These are phyloP conservation scores for Cyphellophora europaea DNA, from an alignment of 2,329 filamentous ascomycete genomes.

Conservation along the genomic window DNA sequence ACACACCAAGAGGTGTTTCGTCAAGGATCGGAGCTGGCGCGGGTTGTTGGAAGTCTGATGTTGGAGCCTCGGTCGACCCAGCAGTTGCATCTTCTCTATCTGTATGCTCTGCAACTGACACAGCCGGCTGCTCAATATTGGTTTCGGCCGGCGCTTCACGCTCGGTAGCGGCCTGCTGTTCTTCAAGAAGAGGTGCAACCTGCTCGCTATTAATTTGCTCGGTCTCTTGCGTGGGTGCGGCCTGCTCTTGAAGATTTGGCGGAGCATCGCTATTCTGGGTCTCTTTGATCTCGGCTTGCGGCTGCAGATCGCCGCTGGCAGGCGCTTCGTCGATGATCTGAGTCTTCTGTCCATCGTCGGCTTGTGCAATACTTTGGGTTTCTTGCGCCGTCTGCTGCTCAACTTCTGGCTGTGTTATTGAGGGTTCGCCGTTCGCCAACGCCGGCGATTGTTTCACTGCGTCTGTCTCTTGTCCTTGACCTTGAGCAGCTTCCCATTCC, in stretches of 20 bases:
- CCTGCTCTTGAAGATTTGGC: neutral
- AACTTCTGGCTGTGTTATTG: neutral
- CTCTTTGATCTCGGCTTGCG: neutral
- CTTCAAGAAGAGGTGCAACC: neutral
- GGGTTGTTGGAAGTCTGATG: neutral
- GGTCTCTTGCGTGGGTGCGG: slow-evolving; percentile 10
- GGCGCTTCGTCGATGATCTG: neutral
- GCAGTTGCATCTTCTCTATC: neutral
- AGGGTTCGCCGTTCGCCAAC: neutral
- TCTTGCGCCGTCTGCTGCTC: neutral
- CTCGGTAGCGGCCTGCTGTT: neutral
- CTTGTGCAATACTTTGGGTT: neutral
- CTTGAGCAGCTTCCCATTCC: slow-evolving; percentile 20
- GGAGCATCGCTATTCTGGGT: neutral
- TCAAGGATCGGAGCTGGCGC: neutral
- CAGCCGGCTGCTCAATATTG: no score
- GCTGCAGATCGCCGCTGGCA: neutral
- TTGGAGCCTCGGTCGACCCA: neutral
- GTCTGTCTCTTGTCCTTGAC: neutral
- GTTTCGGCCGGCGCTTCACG: slow-evolving; percentile 9
- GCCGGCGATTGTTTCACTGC: neutral
- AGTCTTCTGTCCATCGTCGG: neutral
- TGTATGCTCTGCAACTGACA: no score
- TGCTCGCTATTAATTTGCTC: slow-evolving; percentile 1
- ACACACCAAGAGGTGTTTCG: neutral